Conservation (phyloP, 345 rosid species). For the Nephelium lappaceum region DNA sequence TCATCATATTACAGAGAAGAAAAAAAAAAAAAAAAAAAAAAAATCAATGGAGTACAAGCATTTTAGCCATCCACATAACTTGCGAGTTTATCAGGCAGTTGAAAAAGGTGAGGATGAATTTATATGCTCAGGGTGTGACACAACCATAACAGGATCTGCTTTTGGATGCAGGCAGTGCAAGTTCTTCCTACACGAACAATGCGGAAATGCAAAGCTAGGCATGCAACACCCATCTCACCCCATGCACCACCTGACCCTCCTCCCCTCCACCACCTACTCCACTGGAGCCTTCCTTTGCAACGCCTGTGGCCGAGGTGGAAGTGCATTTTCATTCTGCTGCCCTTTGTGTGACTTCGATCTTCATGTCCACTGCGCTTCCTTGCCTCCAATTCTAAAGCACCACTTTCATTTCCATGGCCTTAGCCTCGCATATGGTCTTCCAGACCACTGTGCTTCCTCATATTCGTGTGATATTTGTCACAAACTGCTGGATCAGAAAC, state of each 20-base stretch:
- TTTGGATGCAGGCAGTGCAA: conserved; percentile 34
- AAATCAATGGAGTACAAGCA: conserved; percentile 42
- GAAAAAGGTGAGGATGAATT: conserved; percentile 10
- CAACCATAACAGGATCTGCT: conserved; percentile 16
- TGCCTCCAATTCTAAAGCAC: conserved; percentile 31
- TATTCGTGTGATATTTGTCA: conserved; percentile 33
- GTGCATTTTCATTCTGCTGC: conserved; percentile 39
- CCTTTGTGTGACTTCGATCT: conserved; percentile 46
- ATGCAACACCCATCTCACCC: conserved; percentile 40
- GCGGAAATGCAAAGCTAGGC: conserved; percentile 33
- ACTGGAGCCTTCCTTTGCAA: conserved; percentile 31
- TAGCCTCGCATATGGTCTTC: conserved; percentile 32
- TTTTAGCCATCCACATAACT: conserved; percentile 41
- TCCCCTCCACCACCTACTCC: conserved; percentile 37
- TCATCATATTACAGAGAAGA: neutral
- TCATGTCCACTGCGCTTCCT: conserved; percentile 38
- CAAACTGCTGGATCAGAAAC: conserved; percentile 30
- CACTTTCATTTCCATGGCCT: conserved; percentile 35
- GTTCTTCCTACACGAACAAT: conserved; percentile 37
- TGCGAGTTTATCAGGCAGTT: conserved; percentile 24
- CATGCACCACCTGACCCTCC: conserved; percentile 32
- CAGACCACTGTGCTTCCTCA: conserved; percentile 9
- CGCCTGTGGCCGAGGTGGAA: conserved; percentile 36
- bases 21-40: neutral
- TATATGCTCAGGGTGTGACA: conserved; percentile 35